Evolutionary conservation across 129 eudicot species (phyloP), one percentile per base, ranked within the genome.

Genomic region (Mikania micrantha): DNA sequence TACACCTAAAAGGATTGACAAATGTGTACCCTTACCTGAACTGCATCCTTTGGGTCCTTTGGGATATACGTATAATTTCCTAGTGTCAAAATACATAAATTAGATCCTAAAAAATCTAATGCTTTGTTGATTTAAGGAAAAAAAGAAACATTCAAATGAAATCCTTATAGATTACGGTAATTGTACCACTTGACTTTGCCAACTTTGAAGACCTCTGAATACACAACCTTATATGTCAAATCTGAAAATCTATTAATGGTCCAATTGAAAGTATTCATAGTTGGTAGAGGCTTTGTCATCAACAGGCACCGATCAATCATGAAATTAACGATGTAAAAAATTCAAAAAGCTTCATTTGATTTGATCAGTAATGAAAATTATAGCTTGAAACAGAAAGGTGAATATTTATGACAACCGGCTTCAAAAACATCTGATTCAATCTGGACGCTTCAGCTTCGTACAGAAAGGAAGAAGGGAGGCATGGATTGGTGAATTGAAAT

Each of bases 121-220:
- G 9, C 13, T 40, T 40, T 41, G 6, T 17, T 2, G 48, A 0
- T 15, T 42, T 13, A 42, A 1, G 4, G 3, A 41, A 2, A 0
- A 13, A 16, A 5, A 25, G 0, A 4, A 0, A 24, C n/a, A 38
- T 2, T 7, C 15, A 25, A 16, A 8, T 29, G 7, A 27, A 39
- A 8, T 29, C 3, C 24, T 13, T 44, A 50, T 27, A 9, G 8
- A 38, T 1, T 64, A 7, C n/a, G n/a, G 2, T 12, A 0, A 4
- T 38, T 25, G 36, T 56, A 77, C 82, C 77, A 77, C 38, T 71
- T 77, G 2, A 64, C 12, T 53, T 62, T 69, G 4, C 77, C 76
- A 52, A 54, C 9, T 70, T 69, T 70, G 25, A 77, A 77, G 4
- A 31, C 64, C 8, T 56, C 77, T 1, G 82, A 77, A 2, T 1